These are phyloP conservation scores for Ophiocordyceps camponoti-floridani DNA, from an alignment of 2,329 filamentous ascomycete species.

Conservation along the genomic window DNA sequence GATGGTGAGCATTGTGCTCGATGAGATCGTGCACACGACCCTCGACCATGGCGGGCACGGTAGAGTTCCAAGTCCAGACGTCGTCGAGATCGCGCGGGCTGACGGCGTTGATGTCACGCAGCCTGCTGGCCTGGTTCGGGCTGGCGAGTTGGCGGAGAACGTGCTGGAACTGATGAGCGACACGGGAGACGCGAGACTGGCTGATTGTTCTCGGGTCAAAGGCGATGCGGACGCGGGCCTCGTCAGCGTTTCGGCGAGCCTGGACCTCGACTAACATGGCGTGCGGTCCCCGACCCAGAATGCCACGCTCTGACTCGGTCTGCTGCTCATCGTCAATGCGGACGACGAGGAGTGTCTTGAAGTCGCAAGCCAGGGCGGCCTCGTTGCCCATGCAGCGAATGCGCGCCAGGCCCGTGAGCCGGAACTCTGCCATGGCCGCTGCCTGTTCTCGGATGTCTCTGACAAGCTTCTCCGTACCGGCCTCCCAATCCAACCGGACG, in stretches of 20 bases:
- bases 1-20: not conserved
- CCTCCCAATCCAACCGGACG: slow-evolving; percentile 2
- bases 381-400: slow-evolving; percentile 7
- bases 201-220: not conserved
- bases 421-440: slow-evolving; percentile 8
- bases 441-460: slow-evolving; percentile 7
- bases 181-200: not conserved
- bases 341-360: slow-evolving; percentile 5
- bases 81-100: not conserved
- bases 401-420: slow-evolving; percentile 10
- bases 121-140: not conserved
- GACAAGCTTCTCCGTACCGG: slow-evolving; percentile 2
- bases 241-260: not conserved
- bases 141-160: not conserved
- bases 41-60: not conserved
- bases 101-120: not conserved
- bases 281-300: not conserved
- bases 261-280: slow-evolving; percentile 1
- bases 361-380: slow-evolving; percentile 4
- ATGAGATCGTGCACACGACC: not conserved
- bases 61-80: not conserved
- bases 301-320: not conserved
- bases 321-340: not conserved
- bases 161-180: not conserved
- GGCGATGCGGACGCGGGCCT: not conserved